Evolutionary conservation across 176 grass and related monocot species (phyloP).

Genomic region (Eragrostis curvula): DNA sequence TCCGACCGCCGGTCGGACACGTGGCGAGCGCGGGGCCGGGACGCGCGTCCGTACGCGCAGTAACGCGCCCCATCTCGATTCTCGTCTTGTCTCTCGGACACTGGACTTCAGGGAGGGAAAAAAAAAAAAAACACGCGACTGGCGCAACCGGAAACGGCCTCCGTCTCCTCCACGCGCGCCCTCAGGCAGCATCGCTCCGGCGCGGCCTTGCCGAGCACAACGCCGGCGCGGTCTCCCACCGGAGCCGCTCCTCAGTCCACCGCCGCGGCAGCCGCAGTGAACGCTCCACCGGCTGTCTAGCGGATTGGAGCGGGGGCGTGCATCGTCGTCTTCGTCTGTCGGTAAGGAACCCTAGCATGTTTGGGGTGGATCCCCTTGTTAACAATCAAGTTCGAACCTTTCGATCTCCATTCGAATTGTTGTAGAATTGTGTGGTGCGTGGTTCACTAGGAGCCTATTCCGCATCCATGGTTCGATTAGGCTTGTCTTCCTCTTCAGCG

Average conservation of each 20-base stretch:
- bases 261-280: neutral
- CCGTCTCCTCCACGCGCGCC: neutral
- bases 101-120: neutral
- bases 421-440: neutral
- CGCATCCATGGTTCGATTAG: neutral
- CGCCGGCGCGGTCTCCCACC: neutral
- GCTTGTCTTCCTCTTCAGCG: neutral
- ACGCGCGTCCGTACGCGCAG: too few relatives aligned
- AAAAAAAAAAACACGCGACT: neutral
- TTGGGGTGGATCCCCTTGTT: neutral
- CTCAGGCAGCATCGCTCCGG: neutral
- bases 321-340: neutral
- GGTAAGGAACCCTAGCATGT: constrained; percentile 34
- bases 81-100: neutral
- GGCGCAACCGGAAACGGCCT: neutral
- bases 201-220: constrained; percentile 7
- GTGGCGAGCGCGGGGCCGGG: too few relatives aligned
- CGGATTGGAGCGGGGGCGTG: neutral
- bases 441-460: neutral
- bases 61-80: too few relatives aligned
- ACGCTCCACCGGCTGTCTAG: neutral
- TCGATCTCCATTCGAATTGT: neutral
- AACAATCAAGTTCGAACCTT: neutral
- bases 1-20: too few relatives aligned
- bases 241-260: neutral